phyloP scores from a whole-genome alignment of 805 yeast species.

The Candida maris region DNA sequence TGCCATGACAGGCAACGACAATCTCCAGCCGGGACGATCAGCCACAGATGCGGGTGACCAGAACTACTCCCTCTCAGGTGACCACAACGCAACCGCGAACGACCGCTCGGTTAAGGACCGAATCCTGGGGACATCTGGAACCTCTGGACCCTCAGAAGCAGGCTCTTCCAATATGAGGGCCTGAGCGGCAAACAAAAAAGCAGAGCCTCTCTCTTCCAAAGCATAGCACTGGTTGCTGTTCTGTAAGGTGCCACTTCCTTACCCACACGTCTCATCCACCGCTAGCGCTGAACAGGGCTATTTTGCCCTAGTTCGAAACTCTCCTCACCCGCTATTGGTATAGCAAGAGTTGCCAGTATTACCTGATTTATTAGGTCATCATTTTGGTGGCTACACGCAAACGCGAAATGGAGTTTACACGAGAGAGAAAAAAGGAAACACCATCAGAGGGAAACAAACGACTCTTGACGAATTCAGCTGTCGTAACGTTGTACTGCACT shows the following conservation, averaged over 20 bases:
- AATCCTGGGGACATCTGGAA: slow-evolving; percentile 14
- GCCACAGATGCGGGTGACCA: slow-evolving; percentile 11
- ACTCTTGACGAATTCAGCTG: too few relatives aligned
- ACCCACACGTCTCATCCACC: too few relatives aligned
- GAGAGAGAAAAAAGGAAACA: neutral
- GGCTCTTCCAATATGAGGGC: slow-evolving; percentile 6
- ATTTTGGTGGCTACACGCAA: slow-evolving; percentile 1
- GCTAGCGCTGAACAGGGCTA: too few relatives aligned
- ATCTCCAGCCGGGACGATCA: slow-evolving; percentile 1
- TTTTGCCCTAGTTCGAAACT: too few relatives aligned
- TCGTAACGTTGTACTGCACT: too few relatives aligned
- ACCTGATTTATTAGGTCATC: neutral
- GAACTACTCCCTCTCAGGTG: slow-evolving; percentile 6
- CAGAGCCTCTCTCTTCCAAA: too few relatives aligned
- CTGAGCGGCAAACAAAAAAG: neutral
- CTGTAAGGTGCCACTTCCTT: too few relatives aligned
- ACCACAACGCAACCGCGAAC: slow-evolving; percentile 3
- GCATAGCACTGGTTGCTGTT: too few relatives aligned
- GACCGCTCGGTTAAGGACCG: slow-evolving; percentile 18
- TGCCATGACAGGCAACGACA: slow-evolving; percentile 13
- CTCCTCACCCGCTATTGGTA: too few relatives aligned
- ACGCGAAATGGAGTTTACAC: slow-evolving; percentile 1
- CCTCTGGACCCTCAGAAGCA: slow-evolving; percentile 1
- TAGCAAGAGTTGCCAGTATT: too few relatives aligned
- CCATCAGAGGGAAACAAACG: neutral